phyloP scores from a whole-genome alignment of 495 filamentous ascomycete species.

The Amphirosellinia nigrospora region DNA sequence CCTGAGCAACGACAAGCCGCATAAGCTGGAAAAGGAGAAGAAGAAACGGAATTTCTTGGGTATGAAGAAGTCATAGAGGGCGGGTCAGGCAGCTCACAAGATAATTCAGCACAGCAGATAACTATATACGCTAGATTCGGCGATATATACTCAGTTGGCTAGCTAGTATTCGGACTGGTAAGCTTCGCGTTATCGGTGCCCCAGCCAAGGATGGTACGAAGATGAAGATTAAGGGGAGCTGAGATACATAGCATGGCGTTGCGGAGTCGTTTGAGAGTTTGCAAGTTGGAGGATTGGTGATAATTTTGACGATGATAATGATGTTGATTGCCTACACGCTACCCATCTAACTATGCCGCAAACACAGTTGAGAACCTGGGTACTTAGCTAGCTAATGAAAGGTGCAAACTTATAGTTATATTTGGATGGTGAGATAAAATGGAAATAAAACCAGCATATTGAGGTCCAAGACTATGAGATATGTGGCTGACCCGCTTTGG shows the following conservation, averaged over 20 bases:
- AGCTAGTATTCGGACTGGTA: background rate
- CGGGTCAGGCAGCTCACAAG: background rate
- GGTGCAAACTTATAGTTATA: no score
- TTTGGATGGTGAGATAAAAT: background rate
- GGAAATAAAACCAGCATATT: no score
- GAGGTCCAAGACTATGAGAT: no score
- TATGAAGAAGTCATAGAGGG: conserved; percentile 57
- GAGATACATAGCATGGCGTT: conserved; percentile 11
- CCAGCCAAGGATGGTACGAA: background rate
- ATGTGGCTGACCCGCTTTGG: no score
- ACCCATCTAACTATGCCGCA: no score
- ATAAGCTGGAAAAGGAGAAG: conserved; percentile 66
- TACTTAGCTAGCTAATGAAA: background rate
- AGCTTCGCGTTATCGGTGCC: background rate
- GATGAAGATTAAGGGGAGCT: background rate
- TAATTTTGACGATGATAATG: background rate
- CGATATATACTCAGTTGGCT: background rate
- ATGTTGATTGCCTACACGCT: conserved; percentile 1
- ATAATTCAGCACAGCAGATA: background rate
- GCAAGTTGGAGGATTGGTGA: background rate
- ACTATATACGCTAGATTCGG: background rate
- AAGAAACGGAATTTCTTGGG: conserved; percentile 83
- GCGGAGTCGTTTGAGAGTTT: conserved; percentile 14
- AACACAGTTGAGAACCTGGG: background rate
- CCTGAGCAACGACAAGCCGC: conserved; percentile 49